These are phyloP conservation scores for Leptographium radiaticola DNA, from an alignment of 2,329 filamentous ascomycete species.

Conservation along the genomic window DNA sequence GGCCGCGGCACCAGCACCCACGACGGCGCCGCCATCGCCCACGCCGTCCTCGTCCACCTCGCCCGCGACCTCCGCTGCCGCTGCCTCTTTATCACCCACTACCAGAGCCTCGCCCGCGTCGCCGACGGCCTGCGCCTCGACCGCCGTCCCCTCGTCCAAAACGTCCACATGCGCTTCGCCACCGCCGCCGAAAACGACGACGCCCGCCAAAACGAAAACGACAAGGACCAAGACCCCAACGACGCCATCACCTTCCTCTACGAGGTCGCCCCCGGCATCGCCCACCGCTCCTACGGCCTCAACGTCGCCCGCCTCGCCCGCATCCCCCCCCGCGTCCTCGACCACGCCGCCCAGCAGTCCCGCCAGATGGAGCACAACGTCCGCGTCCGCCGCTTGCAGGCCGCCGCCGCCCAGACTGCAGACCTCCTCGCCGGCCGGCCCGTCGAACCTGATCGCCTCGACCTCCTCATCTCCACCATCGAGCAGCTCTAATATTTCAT, in stretches of 20 bases:
- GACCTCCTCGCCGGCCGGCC: constrained; percentile 23
- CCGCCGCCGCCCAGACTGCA: constrained; percentile 28
- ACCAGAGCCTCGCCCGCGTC: constrained; percentile 68
- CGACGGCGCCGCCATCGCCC: constrained; percentile 90
- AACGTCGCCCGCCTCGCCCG: constrained; percentile 84
- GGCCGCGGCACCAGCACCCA: constrained; percentile 89
- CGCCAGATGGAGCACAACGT: constrained; percentile 66
- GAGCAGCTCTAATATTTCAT: constrained; percentile 37
- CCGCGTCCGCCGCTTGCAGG: constrained; percentile 45
- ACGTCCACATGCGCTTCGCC: constrained; percentile 90
- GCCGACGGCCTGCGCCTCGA: constrained; percentile 49
- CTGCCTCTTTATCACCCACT: constrained; percentile 95
- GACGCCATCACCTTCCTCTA: constrained; percentile 80
- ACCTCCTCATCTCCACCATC: constrained; percentile 40
- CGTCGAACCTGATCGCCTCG: constrained; percentile 26
- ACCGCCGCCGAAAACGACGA: constrained; percentile 13
- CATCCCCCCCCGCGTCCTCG: constrained; percentile 63
- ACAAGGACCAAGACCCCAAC: constrained; percentile 27
- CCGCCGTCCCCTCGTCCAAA: constrained; percentile 41
- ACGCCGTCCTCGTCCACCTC: constrained; percentile 78
- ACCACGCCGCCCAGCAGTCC: constrained; percentile 69
- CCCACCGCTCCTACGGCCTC: constrained; percentile 85
- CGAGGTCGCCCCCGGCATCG: constrained; percentile 79
- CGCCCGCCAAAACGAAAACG: constrained; percentile 24
- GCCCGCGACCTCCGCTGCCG: constrained; percentile 62